These are phyloP conservation scores for Chlorella sp. DNA, from an alignment of 139 green algal species.

Conservation along the genomic window DNA sequence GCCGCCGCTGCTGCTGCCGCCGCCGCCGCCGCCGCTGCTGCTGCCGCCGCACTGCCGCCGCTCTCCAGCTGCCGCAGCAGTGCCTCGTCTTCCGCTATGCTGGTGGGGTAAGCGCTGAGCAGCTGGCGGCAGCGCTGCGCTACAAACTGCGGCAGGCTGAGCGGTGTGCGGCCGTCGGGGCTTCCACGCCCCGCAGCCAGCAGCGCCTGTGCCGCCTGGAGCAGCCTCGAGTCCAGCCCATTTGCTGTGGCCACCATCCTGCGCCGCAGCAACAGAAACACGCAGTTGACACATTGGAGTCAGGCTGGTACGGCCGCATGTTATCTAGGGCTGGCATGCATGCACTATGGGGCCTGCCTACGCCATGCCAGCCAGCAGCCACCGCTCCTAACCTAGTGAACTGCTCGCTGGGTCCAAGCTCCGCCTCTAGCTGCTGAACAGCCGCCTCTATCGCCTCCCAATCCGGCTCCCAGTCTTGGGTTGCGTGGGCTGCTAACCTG, in stretches of 20 bases:
- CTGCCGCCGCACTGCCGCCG: no score
- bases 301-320: no score
- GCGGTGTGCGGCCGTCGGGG: neutral
- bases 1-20: neutral
- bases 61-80: neutral
- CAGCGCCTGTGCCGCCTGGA: conserved; percentile 18
- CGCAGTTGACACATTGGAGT: no score
- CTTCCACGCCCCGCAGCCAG: conserved; percentile 3
- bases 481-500: neutral
- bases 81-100: conserved; percentile 5
- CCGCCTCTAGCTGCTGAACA: conserved; percentile 5
- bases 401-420: neutral
- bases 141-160: conserved; percentile 19
- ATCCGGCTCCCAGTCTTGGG: neutral
- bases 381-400: conserved; percentile 9
- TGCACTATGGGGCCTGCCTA: no score
- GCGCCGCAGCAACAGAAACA: neutral
- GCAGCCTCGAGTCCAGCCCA: conserved; percentile 16
- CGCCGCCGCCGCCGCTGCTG: neutral
- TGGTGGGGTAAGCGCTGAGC: conserved; percentile 18
- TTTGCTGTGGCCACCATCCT: conserved; percentile 21
- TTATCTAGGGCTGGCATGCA: no score
- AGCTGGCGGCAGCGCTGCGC: conserved; percentile 15
- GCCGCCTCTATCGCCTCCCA: neutral
- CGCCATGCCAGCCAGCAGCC: no score